A percentile compares a stretch with the other conserved stretches of the same genome.
These are phyloP conservation scores for Sergeia podlipaevii DNA, from an alignment of 208 protist species.

Conservation along the genomic window DNA sequence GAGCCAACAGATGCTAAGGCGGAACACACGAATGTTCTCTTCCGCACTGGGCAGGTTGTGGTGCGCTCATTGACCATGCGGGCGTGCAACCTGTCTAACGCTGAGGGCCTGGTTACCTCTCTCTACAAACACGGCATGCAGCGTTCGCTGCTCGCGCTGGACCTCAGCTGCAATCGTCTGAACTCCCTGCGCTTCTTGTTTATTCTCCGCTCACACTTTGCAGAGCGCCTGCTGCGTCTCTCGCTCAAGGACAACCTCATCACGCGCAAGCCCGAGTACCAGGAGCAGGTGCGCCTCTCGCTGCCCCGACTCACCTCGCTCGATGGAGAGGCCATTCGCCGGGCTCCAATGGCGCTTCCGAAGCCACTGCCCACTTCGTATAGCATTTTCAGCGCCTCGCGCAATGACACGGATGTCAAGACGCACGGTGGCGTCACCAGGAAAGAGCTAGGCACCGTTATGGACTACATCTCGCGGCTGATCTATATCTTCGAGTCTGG, in stretches of 20 bases:
- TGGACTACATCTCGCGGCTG: conserved; percentile 56
- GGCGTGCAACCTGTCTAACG: conserved; percentile 45
- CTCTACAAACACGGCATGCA: conserved; percentile 56
- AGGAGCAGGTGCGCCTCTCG: conserved; percentile 73
- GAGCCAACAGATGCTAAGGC: not conserved
- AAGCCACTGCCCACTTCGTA: conserved; percentile 39
- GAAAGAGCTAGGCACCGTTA: conserved; percentile 28
- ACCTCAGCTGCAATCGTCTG: conserved; percentile 74
- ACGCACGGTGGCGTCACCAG: not conserved
- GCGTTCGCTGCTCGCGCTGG: conserved; percentile 55
- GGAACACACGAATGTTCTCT: not conserved
- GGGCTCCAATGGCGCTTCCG: conserved; percentile 60
- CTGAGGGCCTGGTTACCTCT: conserved; percentile 54
- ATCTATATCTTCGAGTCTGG: conserved; percentile 76
- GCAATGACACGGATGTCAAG: conserved; percentile 3
- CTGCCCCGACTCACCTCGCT: conserved; percentile 75
- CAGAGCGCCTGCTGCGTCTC: conserved; percentile 65
- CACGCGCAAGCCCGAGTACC: conserved; percentile 84
- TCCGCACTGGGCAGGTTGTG: conserved; percentile 11
- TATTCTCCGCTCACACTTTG: conserved; percentile 57
- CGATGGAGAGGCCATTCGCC: conserved; percentile 73
- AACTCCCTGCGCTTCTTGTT: conserved; percentile 80
- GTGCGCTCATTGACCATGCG: conserved; percentile 48
- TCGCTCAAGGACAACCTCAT: conserved; percentile 74
- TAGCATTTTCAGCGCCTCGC: conserved; percentile 15